Evolutionary conservation across 2,329 filamentous ascomycete genomes (phyloP).

Genomic region (Ceratocystis ficicola): DNA sequence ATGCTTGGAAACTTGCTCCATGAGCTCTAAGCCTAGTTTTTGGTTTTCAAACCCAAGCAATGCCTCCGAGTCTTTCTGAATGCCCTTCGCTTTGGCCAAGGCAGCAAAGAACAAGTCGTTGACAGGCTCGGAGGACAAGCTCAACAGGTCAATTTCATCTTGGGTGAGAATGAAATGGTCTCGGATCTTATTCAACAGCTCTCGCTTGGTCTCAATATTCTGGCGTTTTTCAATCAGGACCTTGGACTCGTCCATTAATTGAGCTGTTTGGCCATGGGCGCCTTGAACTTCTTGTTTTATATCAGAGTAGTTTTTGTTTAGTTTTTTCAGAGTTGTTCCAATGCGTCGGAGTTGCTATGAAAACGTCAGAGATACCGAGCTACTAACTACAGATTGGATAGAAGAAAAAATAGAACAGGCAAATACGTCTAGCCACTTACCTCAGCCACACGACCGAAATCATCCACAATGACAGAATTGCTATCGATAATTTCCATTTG

Average conservation of each 20-base stretch:
- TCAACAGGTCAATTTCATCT: constrained; percentile 63
- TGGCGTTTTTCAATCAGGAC: constrained; percentile 59
- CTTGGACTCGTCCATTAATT: constrained; percentile 65
- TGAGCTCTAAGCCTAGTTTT: constrained; percentile 73
- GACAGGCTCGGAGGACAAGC: constrained; percentile 66
- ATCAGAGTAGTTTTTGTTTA: constrained; percentile 68
- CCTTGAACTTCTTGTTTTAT: constrained; percentile 66
- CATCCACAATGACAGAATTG: constrained; percentile 76
- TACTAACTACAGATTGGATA: not conserved
- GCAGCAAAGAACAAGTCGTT: constrained; percentile 73
- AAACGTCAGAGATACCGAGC: not conserved
- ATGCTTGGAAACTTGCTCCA: constrained; percentile 78
- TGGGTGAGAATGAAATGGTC: constrained; percentile 76
- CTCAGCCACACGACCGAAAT: constrained; percentile 83
- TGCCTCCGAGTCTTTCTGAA: constrained; percentile 78
- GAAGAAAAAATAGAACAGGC: not conserved
- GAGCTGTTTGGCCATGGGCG: constrained; percentile 61
- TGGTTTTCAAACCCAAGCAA: constrained; percentile 85
- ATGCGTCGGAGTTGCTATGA: constrained; percentile 73
- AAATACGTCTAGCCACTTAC: constrained; percentile 36
- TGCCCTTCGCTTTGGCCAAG: constrained; percentile 68
- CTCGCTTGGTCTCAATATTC: constrained; percentile 67
- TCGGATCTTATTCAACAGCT: constrained; percentile 63
- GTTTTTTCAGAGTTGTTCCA: constrained; percentile 59
- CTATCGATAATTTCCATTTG: constrained; percentile 88